A percentile compares a stretch with the other conserved stretches of the same genome.
Conservation (phyloP, 2,329 filamentous ascomycete genomes). For the Xylariales sp. region DNA sequence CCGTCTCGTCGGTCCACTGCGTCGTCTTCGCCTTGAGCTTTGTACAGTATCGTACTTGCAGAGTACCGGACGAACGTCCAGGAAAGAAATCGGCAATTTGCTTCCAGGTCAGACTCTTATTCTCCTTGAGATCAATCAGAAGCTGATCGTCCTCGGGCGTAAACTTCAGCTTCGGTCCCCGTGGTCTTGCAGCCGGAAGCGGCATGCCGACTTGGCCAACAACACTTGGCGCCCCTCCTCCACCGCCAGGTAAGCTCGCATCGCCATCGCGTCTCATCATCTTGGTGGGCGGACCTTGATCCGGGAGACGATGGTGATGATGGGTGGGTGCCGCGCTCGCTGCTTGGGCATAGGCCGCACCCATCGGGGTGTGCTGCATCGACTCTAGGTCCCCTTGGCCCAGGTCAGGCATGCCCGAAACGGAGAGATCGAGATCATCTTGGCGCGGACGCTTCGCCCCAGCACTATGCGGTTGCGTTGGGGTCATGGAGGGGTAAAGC, state of each 20-base stretch:
- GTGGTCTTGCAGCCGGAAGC: conserved; percentile 69
- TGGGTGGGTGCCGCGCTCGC: conserved; percentile 54
- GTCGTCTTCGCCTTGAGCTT: conserved; percentile 93
- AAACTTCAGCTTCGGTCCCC: conserved; percentile 89
- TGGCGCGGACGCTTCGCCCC: conserved; percentile 50
- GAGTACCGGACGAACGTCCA: conserved; percentile 79
- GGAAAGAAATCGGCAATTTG: conserved; percentile 97
- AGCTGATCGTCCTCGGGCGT: conserved; percentile 87
- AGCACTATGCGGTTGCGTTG: conserved; percentile 26
- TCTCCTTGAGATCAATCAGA: conserved; percentile 86
- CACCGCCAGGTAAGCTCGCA: conserved; percentile 34
- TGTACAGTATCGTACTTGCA: conserved; percentile 92
- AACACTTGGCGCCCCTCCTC: conserved; percentile 69
- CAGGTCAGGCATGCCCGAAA: conserved; percentile 45
- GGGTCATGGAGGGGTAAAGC: conserved; percentile 47
- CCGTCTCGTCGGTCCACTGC: conserved; percentile 90
- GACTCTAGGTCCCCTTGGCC: conserved; percentile 51
- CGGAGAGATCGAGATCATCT: conserved; percentile 55
- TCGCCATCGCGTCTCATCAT: conserved; percentile 58
- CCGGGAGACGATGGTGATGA: conserved; percentile 77
- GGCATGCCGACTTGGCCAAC: conserved; percentile 89
- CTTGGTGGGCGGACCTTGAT: conserved; percentile 65
- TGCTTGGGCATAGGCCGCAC: conserved; percentile 45
- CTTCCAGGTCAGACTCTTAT: conserved; percentile 93
- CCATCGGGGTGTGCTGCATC: conserved; percentile 50